These are phyloP conservation scores for Leishmania major DNA, from an alignment of 208 protist genomes.

Conservation along the genomic window DNA sequence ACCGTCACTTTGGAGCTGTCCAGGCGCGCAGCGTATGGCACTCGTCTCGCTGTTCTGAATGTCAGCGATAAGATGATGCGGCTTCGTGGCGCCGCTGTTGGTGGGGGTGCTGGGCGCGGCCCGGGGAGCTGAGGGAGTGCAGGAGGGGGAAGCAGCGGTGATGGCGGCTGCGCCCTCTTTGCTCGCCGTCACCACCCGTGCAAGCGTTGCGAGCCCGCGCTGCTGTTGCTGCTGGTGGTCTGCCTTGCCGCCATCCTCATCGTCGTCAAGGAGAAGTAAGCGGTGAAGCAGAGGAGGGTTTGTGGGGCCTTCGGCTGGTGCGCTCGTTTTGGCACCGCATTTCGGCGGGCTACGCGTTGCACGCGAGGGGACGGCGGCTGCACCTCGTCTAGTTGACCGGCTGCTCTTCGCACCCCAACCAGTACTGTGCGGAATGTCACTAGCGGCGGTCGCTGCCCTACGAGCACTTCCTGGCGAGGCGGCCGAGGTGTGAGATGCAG, in stretches of 20 bases:
- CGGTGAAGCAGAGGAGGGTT: background rate
- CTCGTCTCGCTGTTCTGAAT: background rate
- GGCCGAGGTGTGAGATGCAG: background rate
- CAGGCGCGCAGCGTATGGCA: background rate
- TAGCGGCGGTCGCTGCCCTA: background rate
- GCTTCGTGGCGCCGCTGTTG: background rate
- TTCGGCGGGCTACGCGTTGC: background rate
- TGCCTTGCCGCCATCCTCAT: background rate
- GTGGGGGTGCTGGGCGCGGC: background rate
- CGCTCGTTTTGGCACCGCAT: background rate
- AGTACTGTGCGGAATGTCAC: background rate
- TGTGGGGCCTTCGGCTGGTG: background rate
- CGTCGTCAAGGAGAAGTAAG: constrained; percentile 1
- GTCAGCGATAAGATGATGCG: background rate
- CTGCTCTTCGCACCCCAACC: background rate
- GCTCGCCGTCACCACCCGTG: background rate
- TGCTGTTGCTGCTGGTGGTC: background rate
- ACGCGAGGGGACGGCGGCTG: background rate
- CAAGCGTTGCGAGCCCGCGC: background rate
- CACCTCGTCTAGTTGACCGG: background rate
- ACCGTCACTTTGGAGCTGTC: background rate
- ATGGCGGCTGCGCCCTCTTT: background rate
- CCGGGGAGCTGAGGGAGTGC: background rate
- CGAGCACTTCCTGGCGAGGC: background rate
- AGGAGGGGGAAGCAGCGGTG: background rate